Conservation (phyloP, 2,329 filamentous ascomycete genomes). For the Cryphonectria carpinicola region DNA sequence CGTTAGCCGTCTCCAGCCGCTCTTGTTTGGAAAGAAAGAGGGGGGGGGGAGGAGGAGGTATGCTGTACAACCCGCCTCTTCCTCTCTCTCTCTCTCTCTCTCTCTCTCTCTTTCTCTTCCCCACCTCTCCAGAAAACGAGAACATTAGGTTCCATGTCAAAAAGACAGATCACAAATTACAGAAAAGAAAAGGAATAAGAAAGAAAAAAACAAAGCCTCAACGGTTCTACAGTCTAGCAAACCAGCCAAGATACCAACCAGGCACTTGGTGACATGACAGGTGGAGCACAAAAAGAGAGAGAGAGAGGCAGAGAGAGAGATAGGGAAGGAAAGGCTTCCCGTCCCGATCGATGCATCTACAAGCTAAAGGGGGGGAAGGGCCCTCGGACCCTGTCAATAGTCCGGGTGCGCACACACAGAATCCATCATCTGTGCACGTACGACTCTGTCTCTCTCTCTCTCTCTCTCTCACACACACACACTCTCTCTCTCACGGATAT, state of each 20-base stretch:
- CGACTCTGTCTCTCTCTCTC: background rate
- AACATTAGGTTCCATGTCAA: background rate
- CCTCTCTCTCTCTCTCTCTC: too few species aligned
- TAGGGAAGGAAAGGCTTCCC: background rate
- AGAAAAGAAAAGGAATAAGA: background rate
- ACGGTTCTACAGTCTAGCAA: background rate
- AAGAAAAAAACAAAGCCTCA: background rate
- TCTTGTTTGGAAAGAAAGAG: background rate
- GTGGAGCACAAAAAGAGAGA: background rate
- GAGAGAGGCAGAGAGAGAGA: too few species aligned
- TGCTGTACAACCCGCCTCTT: too few species aligned
- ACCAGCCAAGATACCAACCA: background rate
- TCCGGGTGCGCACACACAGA: background rate
- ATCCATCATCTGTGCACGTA: background rate
- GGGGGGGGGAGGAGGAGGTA: too few species aligned
- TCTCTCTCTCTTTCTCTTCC: too few species aligned
- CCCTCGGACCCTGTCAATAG: background rate
- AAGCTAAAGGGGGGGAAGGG: background rate
- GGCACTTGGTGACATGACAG: background rate
- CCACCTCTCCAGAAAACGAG: too few species aligned
- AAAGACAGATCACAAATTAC: background rate
- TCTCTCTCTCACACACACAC: too few species aligned
- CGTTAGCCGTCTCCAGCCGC: background rate
- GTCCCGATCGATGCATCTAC: background rate
- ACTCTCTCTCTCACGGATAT: too few species aligned